Evolutionary conservation across 768 basidiomycete species (phyloP).

Genomic region (Lactarius deliciosus): DNA sequence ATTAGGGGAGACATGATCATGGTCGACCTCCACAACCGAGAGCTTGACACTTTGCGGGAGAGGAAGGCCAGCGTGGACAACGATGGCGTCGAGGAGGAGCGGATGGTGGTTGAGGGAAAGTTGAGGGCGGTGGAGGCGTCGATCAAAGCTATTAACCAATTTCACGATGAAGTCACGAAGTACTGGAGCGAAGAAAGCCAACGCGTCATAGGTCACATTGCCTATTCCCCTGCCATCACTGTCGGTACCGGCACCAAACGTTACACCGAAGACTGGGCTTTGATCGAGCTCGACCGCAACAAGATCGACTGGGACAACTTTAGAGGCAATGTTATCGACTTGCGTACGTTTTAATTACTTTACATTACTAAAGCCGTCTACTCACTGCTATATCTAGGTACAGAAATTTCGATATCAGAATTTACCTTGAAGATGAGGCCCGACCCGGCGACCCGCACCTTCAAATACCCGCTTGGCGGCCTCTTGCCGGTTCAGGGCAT

Average conservation of each 20-base stretch:
- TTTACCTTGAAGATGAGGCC: too few relatives aligned
- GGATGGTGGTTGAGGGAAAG: background rate
- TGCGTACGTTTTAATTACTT: constrained; percentile 10
- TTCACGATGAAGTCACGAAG: background rate
- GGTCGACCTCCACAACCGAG: background rate
- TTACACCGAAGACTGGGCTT: constrained; percentile 32
- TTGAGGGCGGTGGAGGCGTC: background rate
- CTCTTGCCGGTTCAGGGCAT: constrained; percentile 30
- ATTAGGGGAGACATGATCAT: background rate
- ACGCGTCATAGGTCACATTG: constrained; percentile 1
- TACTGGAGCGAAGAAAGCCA: background rate
- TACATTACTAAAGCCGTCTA: constrained; percentile 7
- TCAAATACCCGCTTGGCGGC: constrained; percentile 29
- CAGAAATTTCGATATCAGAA: background rate
- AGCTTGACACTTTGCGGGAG: too few relatives aligned
- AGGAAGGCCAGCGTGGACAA: too few relatives aligned
- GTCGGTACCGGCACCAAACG: constrained; percentile 19
- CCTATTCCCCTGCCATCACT: constrained; percentile 22
- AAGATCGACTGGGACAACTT: constrained; percentile 32
- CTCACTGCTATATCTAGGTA: constrained; percentile 20
- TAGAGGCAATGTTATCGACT: constrained; percentile 8
- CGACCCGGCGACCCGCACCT: background rate
- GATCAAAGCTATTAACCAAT: background rate
- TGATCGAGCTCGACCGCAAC: constrained; percentile 33
- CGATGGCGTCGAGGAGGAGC: background rate